Evolutionary conservation across 2,329 filamentous ascomycete genomes (phyloP).

Genomic region (Chlorencoelia australis): DNA sequence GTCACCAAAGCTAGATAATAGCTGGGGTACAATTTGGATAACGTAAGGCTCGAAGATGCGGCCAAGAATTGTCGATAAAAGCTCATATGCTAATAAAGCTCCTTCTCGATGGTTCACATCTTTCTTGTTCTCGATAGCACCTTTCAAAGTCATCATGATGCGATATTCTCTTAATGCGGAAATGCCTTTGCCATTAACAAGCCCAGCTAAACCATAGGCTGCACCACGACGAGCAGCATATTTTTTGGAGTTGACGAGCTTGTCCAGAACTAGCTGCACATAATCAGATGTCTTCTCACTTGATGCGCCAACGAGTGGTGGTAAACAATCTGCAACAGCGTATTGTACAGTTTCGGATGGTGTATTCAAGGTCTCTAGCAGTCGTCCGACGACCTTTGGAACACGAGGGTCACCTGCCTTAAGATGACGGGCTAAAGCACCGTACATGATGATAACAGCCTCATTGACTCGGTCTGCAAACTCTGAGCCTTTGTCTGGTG

Average conservation of each 20-base stretch:
- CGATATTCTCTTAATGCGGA: conserved; percentile 73
- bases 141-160: conserved; percentile 70
- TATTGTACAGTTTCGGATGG: conserved; percentile 96
- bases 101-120: conserved; percentile 82
- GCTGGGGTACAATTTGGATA: conserved; percentile 85
- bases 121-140: conserved; percentile 90
- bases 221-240: conserved; percentile 90
- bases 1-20: conserved; percentile 85
- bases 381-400: conserved; percentile 74
- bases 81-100: conserved; percentile 79
- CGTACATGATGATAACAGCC: conserved; percentile 95
- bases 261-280: conserved; percentile 69
- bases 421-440: conserved; percentile 82
- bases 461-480: conserved; percentile 87
- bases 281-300: conserved; percentile 70
- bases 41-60: conserved; percentile 93
- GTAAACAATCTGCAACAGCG: conserved; percentile 87
- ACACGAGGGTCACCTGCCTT: conserved; percentile 77
- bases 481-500: conserved; percentile 70
- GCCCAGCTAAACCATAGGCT: conserved; percentile 85
- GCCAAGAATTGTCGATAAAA: conserved; percentile 77
- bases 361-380: conserved; percentile 81
- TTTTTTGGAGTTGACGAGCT: conserved; percentile 76
- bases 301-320: conserved; percentile 77
- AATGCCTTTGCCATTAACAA: conserved; percentile 82